phyloP scores from a whole-genome alignment of 441 rosid genomes.

The Flueggea neowawraea region DNA sequence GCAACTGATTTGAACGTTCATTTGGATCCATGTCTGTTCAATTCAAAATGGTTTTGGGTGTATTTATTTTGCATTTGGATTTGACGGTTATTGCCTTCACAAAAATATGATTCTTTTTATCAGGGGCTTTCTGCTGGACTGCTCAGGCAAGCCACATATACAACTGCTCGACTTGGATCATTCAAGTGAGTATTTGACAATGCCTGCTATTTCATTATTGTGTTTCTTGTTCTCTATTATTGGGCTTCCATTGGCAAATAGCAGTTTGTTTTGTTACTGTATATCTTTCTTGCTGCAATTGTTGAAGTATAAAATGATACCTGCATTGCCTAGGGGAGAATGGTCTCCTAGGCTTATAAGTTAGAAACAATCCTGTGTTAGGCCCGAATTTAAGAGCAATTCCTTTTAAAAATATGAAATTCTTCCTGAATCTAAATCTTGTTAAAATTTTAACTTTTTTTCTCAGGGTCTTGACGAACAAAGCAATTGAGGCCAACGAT shows the following conservation, averaged over 20 bases:
- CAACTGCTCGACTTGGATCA: constrained; percentile 98
- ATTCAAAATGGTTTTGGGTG: background rate
- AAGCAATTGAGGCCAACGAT: constrained; percentile 87
- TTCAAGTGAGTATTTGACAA: constrained; percentile 54
- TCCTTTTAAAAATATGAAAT: background rate
- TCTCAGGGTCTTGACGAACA: constrained; percentile 71
- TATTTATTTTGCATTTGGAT: background rate
- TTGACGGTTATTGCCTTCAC: background rate
- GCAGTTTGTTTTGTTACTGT: background rate
- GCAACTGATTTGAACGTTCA: too few species aligned
- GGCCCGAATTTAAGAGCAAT: too few species aligned
- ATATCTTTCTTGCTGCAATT: too few species aligned
- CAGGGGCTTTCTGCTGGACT: constrained; percentile 98
- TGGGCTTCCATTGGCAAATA: background rate
- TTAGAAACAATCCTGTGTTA: too few species aligned
- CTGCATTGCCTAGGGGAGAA: too few species aligned
- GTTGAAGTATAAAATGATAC: too few species aligned
- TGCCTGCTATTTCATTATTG: too few species aligned
- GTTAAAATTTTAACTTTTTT: background rate
- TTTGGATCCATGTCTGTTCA: too few species aligned
- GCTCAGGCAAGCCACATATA: constrained; percentile 95
- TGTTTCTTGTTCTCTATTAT: background rate
- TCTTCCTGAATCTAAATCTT: background rate
- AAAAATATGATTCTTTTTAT: constrained; percentile 10
- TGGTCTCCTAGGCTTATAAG: too few species aligned